Evolutionary conservation across 345 rosid species (phyloP).

Genomic region (Ceriops tagal): DNA sequence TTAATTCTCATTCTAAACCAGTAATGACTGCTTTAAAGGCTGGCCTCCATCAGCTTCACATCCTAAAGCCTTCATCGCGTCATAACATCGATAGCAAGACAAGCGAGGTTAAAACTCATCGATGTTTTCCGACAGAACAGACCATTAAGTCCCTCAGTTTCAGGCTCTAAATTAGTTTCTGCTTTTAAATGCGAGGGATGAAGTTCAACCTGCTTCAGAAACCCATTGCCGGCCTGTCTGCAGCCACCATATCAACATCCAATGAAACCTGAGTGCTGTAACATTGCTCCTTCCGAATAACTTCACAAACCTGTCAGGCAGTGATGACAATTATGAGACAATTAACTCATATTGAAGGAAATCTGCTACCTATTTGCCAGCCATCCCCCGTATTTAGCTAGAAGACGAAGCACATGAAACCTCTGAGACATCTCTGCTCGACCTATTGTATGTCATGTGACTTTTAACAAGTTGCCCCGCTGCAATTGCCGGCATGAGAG

Average conservation of each 20-base stretch:
- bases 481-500: slow-evolving; percentile 47
- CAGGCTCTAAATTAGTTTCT: slow-evolving; percentile 46
- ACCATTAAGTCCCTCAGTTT: slow-evolving; percentile 48
- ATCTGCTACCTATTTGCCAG: too few species aligned
- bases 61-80: slow-evolving; percentile 50
- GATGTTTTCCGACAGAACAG: slow-evolving; percentile 39
- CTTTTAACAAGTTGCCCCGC: slow-evolving; percentile 38
- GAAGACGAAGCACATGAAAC: neutral
- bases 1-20: slow-evolving; percentile 44
- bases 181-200: slow-evolving; percentile 39
- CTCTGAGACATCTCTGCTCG: slow-evolving; percentile 24
- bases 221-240: slow-evolving; percentile 46
- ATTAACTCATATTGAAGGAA: too few species aligned
- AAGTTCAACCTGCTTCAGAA: slow-evolving; percentile 41
- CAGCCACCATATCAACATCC: slow-evolving; percentile 56
- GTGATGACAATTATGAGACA: too few species aligned
- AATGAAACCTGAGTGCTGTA: slow-evolving; percentile 54
- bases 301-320: slow-evolving; percentile 54
- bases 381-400: neutral
- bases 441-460: slow-evolving; percentile 44
- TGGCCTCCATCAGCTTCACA: slow-evolving; percentile 60
- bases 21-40: slow-evolving; percentile 48
- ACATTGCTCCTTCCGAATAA: slow-evolving; percentile 66
- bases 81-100: slow-evolving; percentile 50
- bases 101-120: slow-evolving; percentile 33